These are phyloP conservation scores for Carex myosuroides DNA, from an alignment of 176 grass and related monocot species.

Conservation along the genomic window DNA sequence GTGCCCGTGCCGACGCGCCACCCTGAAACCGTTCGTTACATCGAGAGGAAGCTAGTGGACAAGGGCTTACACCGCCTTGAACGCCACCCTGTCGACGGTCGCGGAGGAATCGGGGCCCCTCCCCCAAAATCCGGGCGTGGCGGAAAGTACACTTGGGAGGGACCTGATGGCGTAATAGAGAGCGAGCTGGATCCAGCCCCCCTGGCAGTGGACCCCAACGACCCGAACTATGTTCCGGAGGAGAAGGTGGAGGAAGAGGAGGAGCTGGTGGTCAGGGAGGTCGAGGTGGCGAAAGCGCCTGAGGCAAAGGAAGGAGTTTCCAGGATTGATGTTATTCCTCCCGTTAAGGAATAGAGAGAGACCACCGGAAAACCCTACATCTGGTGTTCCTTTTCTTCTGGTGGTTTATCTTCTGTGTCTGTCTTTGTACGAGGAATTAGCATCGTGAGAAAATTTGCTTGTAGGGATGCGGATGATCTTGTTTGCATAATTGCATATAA, in stretches of 20 bases:
- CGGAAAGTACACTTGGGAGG: slow-evolving; percentile 92
- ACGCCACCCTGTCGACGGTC: slow-evolving; percentile 58
- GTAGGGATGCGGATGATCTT: not conserved
- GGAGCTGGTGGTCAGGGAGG: slow-evolving; percentile 40
- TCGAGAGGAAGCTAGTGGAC: slow-evolving; percentile 71
- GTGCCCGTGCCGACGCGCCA: slow-evolving; percentile 32
- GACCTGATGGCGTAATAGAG: slow-evolving; percentile 29
- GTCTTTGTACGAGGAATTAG: not conserved
- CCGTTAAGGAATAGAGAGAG: slow-evolving; percentile 7
- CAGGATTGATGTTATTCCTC: slow-evolving; percentile 49
- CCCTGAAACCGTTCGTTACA: slow-evolving; percentile 38
- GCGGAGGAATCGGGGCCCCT: slow-evolving; percentile 35
- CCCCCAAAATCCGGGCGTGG: slow-evolving; percentile 75
- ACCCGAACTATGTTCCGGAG: slow-evolving; percentile 71
- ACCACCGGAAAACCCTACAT: not conserved
- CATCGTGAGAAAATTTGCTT: not conserved
- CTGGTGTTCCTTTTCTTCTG: not conserved
- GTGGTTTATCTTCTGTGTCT: not conserved
- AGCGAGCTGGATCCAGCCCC: slow-evolving; percentile 47
- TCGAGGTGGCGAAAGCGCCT: slow-evolving; percentile 62
- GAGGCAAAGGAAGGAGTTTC: slow-evolving; percentile 44
- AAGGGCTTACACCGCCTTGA: slow-evolving; percentile 56
- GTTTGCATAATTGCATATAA: not conserved
- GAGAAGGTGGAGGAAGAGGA: not conserved
- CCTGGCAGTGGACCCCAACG: slow-evolving; percentile 48